Base-by-base conservation (phyloP, 2,329 filamentous ascomycete species). In the Penicillium sp. region DNA sequence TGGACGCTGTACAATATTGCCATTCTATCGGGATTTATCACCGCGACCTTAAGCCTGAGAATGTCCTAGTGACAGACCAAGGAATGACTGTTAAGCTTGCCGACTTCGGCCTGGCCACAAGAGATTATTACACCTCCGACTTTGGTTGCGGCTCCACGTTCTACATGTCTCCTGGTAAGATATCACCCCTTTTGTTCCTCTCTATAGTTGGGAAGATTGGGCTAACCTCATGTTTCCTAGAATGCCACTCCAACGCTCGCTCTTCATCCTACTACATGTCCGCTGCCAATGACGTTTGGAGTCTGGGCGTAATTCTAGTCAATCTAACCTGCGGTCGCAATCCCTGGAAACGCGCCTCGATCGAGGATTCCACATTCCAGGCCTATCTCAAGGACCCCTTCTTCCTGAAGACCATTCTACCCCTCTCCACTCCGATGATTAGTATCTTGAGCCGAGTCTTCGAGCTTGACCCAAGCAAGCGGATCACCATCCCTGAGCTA, bases 61-160 rank as follows among this genome's bases (percentile, higher is more conserved):
- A 99, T 76, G 91, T 99, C 63, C 79, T 99, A 70, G 93, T 99
- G 53, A 89, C 89, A 66, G 88, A 96, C 78, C 81, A 87, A 61
- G 93, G 93, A 62, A 85, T 88, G 76, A 94, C 91, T 34, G 90
- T 96, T 70, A 96, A 97, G 79, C 84, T 99, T 62, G 94, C 93
- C 62, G 94, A 99, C 76, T 99, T 99, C 81, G 94, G 94, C 71
- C 84, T 99, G 51, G 94, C 94, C 56, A 97, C 91, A 23, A 86
- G 85, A 55, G 90, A 93, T 62, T 82, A 85, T 62, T 81, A 87
- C 63, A 96, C 93, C 61, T 89, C 91, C 65, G 94, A 99, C 74
- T 97, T 96, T 75, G 94, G 94, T 68, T 99, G 94, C 73, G 94
- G 94, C 60, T 97, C 94, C 30, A 97, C 93, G 13, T 97, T 97